Evolutionary conservation across 1,284 basidiomycete genomes (phyloP), one percentile per base, ranked within the genome.

Genomic region (Phlebopus sp.): DNA sequence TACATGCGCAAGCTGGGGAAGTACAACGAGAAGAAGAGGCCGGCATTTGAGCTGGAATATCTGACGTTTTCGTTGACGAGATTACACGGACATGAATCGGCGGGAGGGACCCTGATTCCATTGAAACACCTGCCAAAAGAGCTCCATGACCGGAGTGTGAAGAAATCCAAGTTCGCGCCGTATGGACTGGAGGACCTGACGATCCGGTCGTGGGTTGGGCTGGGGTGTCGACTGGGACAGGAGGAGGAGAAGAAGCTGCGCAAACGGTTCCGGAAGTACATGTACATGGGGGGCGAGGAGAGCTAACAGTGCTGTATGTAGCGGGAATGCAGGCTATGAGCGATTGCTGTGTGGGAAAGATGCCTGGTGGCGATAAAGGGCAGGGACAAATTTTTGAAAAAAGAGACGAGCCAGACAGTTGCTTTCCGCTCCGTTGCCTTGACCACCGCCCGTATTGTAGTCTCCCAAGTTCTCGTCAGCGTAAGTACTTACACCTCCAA

Each of bases 11-110:
- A 81, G 49, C 68, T 93, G 18, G 79, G 78, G 35, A 63, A 70
- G 42, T 77, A 77, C 17, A 78, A 80, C 62, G 70, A 77, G 57
- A 71, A 63, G 36, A 65, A 74, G n/a, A 59, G 71, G 46, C 88
- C 89, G 4, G 69, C 73, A 57, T 92, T 80, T 73, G 75, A 83
- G 68, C 71, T 94, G 53, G 90, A 93, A 67, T 93, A 93, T 65
- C 60, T 86, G 65, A 93, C 90, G 40, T 86, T 81, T 63, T 64
- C 67, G 38, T 59, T 71, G 14, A 58, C 63, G 40, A 60, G 63
- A 37, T 68, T 78, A 35, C 68, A 76, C 40, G 69, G 66, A 14
- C 4, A 56, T 47, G 13, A 49, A 29, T 14, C 8, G 52, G 47
- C 66, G 51, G 29, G 25, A 50, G 49, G 66, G 51, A 39, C 25